Conservation (phyloP, 805 yeast genomes). For the Wickerhamiella siamensis region DNA sequence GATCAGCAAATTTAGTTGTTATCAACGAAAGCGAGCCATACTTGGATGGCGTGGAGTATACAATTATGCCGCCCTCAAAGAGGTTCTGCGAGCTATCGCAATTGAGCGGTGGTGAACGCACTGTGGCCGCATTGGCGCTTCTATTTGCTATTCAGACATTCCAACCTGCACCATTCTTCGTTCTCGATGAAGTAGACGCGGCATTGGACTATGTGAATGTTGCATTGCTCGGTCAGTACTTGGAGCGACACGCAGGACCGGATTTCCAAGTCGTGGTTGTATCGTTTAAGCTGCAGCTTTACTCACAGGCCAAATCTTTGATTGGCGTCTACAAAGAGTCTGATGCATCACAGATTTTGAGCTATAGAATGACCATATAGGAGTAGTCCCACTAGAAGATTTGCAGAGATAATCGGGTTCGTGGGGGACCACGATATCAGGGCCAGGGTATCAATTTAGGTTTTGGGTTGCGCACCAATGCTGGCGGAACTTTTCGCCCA, state of each 20-base stretch:
- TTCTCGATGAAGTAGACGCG: conserved; percentile 95
- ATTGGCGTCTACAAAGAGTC: conserved; percentile 86
- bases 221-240: conserved; percentile 71
- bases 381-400: too few species aligned
- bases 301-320: conserved; percentile 76
- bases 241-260: conserved; percentile 58
- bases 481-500: too few species aligned
- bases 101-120: conserved; percentile 91
- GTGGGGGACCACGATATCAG: too few species aligned
- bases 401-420: too few species aligned
- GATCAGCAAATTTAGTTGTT: conserved; percentile 77
- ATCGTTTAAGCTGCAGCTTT: conserved; percentile 72
- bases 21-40: conserved; percentile 89
- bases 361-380: conserved; percentile 1
- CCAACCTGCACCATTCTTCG: conserved; percentile 92
- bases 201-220: conserved; percentile 89
- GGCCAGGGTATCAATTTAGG: too few species aligned
- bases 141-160: conserved; percentile 80
- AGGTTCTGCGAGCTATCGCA: conserved; percentile 85
- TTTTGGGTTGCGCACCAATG: too few species aligned
- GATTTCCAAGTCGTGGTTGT: conserved; percentile 77
- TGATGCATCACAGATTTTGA: conserved; percentile 9
- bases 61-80: conserved; percentile 94
- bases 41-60: conserved; percentile 66
- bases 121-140: conserved; percentile 89